Evolutionary conservation across 2,329 filamentous ascomycete genomes (phyloP).

Genomic region (Tolypocladium ovalisporum): DNA sequence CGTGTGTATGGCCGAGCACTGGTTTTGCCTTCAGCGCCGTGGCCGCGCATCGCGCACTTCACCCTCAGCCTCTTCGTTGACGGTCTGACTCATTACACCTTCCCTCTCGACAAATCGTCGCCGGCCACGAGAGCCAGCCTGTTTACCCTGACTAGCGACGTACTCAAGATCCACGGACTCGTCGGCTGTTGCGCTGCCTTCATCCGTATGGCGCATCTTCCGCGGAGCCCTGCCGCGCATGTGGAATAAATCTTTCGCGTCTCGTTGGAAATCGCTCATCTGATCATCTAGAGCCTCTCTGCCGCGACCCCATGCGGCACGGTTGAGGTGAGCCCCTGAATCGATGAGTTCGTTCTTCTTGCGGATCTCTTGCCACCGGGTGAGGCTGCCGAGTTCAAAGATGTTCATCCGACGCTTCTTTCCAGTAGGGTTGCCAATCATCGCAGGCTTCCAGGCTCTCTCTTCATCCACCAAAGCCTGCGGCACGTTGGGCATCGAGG

Average conservation of each 20-base stretch:
- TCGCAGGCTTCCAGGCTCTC: slow-evolving; percentile 55
- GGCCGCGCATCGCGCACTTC: not conserved
- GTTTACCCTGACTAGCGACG: slow-evolving; percentile 8
- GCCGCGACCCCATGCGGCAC: slow-evolving; percentile 22
- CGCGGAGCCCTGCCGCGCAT: slow-evolving; percentile 12
- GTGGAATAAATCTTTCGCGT: slow-evolving; percentile 19
- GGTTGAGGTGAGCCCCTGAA: slow-evolving; percentile 24
- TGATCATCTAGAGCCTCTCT: slow-evolving; percentile 25
- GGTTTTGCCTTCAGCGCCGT: not conserved
- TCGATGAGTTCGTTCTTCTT: slow-evolving; percentile 48
- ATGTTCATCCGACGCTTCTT: slow-evolving; percentile 60
- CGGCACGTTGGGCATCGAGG: slow-evolving; percentile 26
- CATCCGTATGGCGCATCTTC: slow-evolving; percentile 15
- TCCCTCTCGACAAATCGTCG: slow-evolving; percentile 18
- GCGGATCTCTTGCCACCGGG: slow-evolving; percentile 63
- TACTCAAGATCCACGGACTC: slow-evolving; percentile 19
- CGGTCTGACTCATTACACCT: slow-evolving; percentile 24
- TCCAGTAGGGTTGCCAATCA: slow-evolving; percentile 61
- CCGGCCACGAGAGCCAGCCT: slow-evolving; percentile 5
- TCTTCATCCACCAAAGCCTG: slow-evolving; percentile 36
- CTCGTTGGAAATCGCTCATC: slow-evolving; percentile 21
- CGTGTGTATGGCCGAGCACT: not conserved
- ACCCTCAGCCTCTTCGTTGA: slow-evolving; percentile 19
- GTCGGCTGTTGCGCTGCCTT: slow-evolving; percentile 14
- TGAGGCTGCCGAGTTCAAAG: slow-evolving; percentile 57